Conservation (phyloP, 257 asterid genomes). For the Solanum chmielewskii region DNA sequence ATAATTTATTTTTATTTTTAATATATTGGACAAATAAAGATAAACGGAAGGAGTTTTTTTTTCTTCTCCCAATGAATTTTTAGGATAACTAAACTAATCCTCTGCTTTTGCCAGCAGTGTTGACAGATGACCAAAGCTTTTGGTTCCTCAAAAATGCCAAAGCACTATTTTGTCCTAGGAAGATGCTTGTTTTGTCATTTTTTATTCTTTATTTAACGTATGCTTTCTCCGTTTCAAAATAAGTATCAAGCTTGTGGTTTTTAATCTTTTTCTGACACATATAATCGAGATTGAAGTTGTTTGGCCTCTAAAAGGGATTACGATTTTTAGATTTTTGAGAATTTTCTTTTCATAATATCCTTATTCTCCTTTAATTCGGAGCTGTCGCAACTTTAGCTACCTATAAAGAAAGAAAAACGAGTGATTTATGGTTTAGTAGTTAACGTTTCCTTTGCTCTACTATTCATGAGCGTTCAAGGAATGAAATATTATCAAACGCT, state of each 20-base stretch:
- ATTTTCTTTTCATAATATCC: background rate
- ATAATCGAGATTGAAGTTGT: background rate
- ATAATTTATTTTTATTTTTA: too few species aligned
- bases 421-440: background rate
- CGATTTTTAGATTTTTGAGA: background rate
- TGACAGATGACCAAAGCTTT: background rate
- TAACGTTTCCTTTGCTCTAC: background rate
- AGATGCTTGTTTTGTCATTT: background rate
- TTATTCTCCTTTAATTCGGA: background rate
- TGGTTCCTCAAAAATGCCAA: background rate
- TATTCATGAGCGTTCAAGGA: background rate
- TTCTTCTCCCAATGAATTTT: background rate
- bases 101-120: background rate
- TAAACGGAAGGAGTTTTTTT: background rate
- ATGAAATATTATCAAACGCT: background rate
- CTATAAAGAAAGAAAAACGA: background rate
- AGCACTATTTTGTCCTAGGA: background rate
- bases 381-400: background rate
- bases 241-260: fast-evolving
- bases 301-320: background rate
- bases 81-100: background rate
- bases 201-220: background rate
- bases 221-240: too few species aligned
- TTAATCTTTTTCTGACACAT: background rate
- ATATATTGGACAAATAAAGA: background rate